These are phyloP conservation scores for Backusella parvicylindrica DNA, from an alignment of 192 early-diverging fungal genomes.

Conservation along the genomic window DNA sequence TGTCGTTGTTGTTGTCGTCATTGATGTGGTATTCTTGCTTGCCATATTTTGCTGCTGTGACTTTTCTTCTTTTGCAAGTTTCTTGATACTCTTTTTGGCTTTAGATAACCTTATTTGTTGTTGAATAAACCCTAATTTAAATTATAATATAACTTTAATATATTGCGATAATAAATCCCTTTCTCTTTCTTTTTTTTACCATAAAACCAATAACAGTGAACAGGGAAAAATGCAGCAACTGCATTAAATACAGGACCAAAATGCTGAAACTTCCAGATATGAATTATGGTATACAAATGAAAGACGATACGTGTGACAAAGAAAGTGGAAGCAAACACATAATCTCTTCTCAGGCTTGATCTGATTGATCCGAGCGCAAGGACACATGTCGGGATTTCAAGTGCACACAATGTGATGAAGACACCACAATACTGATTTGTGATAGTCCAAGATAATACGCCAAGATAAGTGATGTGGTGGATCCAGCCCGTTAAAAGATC, in stretches of 20 bases:
- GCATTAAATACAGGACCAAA: constrained; percentile 31
- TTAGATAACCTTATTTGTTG: constrained; percentile 27
- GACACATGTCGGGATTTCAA: constrained; percentile 58
- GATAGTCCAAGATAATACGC: constrained; percentile 34
- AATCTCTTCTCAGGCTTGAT: constrained; percentile 44
- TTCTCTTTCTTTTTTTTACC: constrained; percentile 16
- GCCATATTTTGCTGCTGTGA: background rate
- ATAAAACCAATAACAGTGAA: constrained; percentile 55
- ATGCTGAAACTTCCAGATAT: constrained; percentile 27
- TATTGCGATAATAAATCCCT: background rate
- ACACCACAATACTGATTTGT: constrained; percentile 19
- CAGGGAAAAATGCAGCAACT: constrained; percentile 39
- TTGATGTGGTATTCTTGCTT: background rate
- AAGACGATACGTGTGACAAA: constrained; percentile 53
- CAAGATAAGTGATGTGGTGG: constrained; percentile 56
- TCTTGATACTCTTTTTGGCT: background rate
- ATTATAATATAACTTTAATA: background rate
- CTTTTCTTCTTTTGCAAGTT: background rate
- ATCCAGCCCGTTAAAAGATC: constrained; percentile 54
- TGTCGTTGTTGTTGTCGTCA: background rate
- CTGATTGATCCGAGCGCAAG: constrained; percentile 52
- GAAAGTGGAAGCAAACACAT: constrained; percentile 49
- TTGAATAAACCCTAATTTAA: constrained; percentile 29
- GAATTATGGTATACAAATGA: constrained; percentile 41
- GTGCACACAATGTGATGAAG: constrained; percentile 47